phyloP scores from a whole-genome alignment of 495 filamentous ascomycete species.

The Penicillium subrubescens region DNA sequence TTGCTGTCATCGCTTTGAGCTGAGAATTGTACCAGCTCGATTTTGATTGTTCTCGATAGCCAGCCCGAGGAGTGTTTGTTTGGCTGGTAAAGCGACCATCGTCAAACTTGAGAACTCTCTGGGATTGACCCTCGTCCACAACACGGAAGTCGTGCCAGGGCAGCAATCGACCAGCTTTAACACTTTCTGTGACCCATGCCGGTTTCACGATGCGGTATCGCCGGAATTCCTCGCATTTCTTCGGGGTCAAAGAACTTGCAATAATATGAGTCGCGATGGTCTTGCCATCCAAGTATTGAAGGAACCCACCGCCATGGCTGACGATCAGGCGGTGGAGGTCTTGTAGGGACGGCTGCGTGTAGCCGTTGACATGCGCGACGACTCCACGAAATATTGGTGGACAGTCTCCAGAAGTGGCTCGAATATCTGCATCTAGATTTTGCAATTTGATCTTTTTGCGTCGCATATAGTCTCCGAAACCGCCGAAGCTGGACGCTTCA shows the following conservation, averaged over 20 bases:
- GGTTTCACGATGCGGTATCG: slow-evolving; percentile 92
- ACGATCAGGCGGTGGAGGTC: slow-evolving; percentile 86
- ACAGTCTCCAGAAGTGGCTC: slow-evolving; percentile 64
- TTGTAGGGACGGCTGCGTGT: slow-evolving; percentile 87
- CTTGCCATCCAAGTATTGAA: slow-evolving; percentile 94
- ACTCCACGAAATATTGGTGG: slow-evolving; percentile 86
- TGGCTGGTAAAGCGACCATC: slow-evolving; percentile 70
- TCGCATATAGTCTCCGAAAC: slow-evolving; percentile 86
- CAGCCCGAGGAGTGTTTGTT: slow-evolving; percentile 50
- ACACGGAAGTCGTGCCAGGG: slow-evolving; percentile 85
- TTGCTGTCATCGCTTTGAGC: slow-evolving; percentile 44
- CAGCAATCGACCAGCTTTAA: slow-evolving; percentile 74
- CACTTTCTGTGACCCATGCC: slow-evolving; percentile 92
- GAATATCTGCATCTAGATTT: slow-evolving; percentile 83
- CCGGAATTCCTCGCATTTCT: slow-evolving; percentile 84
- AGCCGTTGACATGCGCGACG: slow-evolving; percentile 88
- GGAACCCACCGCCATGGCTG: slow-evolving; percentile 85
- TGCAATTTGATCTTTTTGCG: slow-evolving; percentile 95
- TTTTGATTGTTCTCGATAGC: slow-evolving; percentile 76
- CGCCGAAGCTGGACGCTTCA: slow-evolving; percentile 80
- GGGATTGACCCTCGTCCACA: slow-evolving; percentile 74
- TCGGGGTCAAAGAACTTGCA: slow-evolving; percentile 83
- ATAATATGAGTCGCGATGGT: slow-evolving; percentile 94
- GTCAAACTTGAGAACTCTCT: slow-evolving; percentile 77
- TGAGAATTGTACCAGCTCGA: slow-evolving; percentile 80